Percentiles rank a stretch among this genome's conserved stretches.
Evolutionary conservation across 345 rosid species (phyloP).

Genomic region (Linum lewisii): DNA sequence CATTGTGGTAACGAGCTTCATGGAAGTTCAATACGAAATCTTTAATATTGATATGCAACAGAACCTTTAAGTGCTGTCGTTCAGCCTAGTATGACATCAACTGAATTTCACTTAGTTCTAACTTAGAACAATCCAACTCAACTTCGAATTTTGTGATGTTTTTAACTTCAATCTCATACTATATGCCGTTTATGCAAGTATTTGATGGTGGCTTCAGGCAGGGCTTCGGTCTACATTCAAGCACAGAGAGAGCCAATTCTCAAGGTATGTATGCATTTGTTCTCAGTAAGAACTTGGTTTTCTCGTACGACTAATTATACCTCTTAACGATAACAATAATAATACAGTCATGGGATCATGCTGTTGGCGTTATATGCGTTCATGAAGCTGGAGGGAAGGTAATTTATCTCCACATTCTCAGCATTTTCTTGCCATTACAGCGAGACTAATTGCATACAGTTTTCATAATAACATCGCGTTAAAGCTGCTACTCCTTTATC

Average conservation of each 20-base stretch:
- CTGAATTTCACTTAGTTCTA: no score
- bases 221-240: conserved; percentile 47
- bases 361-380: conserved; percentile 79
- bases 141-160: neutral
- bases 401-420: neutral
- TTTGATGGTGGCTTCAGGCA: conserved; percentile 68
- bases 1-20: no score
- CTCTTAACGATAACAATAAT: neutral
- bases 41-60: no score
- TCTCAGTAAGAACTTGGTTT: neutral
- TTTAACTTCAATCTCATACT: conserved; percentile 2
- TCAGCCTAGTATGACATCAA: no score
- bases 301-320: conserved; percentile 4
- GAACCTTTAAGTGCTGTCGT: no score
- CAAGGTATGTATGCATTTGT: conserved; percentile 38
- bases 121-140: neutral
- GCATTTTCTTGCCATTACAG: neutral
- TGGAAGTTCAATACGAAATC: no score
- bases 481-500: no score
- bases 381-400: conserved; percentile 96
- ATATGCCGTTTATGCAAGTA: conserved; percentile 64
- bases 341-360: conserved; percentile 89
- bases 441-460: no score
- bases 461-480: no score
- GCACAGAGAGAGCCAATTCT: conserved; percentile 17